Conservation (phyloP, 2,329 filamentous ascomycete genomes). For the Ophiostoma sp. region DNA sequence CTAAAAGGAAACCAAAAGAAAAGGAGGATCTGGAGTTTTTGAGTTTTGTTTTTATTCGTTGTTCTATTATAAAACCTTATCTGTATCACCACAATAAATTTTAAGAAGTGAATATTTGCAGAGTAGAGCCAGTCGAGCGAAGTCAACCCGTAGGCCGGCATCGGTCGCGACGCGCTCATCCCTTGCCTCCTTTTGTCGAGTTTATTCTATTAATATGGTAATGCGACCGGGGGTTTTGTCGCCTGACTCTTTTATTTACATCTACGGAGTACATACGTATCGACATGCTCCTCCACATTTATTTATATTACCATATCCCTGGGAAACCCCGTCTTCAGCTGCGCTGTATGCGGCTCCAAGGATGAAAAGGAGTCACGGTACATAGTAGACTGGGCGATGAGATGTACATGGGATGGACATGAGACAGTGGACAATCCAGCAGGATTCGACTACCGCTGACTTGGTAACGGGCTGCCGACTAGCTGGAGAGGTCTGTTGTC, state of each 20-base stretch:
- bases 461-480: neutral
- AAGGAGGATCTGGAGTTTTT: neutral
- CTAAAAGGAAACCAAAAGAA: neutral
- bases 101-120: neutral
- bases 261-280: too few species aligned
- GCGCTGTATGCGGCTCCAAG: too few species aligned
- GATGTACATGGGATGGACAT: neutral
- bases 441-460: neutral
- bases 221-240: too few species aligned
- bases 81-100: neutral
- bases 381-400: too few species aligned
- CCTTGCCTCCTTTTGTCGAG: neutral
- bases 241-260: too few species aligned
- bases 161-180: neutral
- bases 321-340: neutral
- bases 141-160: neutral
- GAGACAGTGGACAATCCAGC: neutral
- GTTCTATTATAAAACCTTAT: slow-evolving; percentile 8
- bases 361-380: too few species aligned
- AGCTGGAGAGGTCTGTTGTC: neutral
- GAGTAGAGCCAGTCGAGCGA: neutral
- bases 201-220: neutral
- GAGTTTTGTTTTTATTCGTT: neutral
- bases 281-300: neutral
- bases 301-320: neutral